These are phyloP conservation scores for Fomitopsis pulvina DNA, from an alignment of 768 basidiomycete genomes.

Conservation along the genomic window DNA sequence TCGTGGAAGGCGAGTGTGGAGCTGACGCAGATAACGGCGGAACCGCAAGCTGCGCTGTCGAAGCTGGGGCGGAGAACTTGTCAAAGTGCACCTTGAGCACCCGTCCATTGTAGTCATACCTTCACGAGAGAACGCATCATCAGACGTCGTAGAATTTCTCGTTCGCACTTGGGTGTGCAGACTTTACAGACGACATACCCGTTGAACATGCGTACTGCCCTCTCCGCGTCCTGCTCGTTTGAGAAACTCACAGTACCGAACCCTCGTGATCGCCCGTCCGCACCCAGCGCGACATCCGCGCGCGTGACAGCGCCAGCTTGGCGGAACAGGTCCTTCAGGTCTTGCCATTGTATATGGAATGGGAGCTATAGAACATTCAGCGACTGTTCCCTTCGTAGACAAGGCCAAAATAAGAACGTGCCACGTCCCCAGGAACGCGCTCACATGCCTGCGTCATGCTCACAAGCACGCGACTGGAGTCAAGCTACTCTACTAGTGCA, in stretches of 20 bases:
- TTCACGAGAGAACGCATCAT: slow-evolving; percentile 26
- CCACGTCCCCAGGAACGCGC: too few species aligned
- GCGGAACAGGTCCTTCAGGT: slow-evolving; percentile 93
- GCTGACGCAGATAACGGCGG: slow-evolving; percentile 3
- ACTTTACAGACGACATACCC: slow-evolving; percentile 45
- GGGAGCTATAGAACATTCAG: slow-evolving; percentile 50
- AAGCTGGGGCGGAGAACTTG: slow-evolving; percentile 50
- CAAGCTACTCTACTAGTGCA: too few species aligned
- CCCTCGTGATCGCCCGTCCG: slow-evolving; percentile 82
- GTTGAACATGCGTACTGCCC: slow-evolving; percentile 84
- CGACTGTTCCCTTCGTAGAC: not conserved
- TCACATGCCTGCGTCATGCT: too few species aligned
- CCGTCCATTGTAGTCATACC: slow-evolving; percentile 85
- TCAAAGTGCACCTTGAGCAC: slow-evolving; percentile 88
- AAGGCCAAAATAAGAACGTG: not conserved
- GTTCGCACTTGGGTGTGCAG: not conserved
- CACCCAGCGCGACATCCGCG: slow-evolving; percentile 83
- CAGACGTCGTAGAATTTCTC: not conserved
- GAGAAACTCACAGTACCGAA: slow-evolving; percentile 91
- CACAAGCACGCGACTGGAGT: too few species aligned
- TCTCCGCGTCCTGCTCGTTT: slow-evolving; percentile 75
- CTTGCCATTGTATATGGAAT: slow-evolving; percentile 96
- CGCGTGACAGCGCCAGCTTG: slow-evolving; percentile 85
- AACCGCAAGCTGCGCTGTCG: slow-evolving; percentile 12
- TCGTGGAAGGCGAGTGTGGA: slow-evolving; percentile 9